A percentile compares a stretch with the other conserved stretches of the same genome.
Evolutionary conservation across 352 stramenopile species (phyloP).

Genomic region (Globisporangium rhizosaccharum): DNA sequence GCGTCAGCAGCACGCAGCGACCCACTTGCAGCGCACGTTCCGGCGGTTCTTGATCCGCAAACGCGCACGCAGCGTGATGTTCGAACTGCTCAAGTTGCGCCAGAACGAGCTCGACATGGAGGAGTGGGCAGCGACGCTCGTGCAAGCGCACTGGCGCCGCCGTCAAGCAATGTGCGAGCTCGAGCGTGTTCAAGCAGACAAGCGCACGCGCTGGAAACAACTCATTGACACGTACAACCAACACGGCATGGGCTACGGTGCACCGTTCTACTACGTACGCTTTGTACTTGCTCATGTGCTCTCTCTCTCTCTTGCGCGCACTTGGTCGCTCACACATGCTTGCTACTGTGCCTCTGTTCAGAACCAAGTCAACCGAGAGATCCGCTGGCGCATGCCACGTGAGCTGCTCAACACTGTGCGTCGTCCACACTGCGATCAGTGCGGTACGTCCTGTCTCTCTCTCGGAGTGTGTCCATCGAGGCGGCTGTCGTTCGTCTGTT

Average conservation of each 20-base stretch:
- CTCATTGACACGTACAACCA: slow-evolving; percentile 84
- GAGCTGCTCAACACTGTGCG: slow-evolving; percentile 79
- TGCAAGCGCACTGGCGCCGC: slow-evolving; percentile 66
- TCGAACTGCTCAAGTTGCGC: slow-evolving; percentile 33
- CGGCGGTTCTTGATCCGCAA: slow-evolving; percentile 40
- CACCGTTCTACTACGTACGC: slow-evolving; percentile 90
- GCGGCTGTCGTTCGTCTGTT: background rate
- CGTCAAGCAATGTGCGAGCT: slow-evolving; percentile 29
- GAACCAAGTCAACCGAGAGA: slow-evolving; percentile 90
- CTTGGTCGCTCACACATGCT: slow-evolving; percentile 1
- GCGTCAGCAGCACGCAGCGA: slow-evolving; percentile 24
- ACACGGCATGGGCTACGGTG: slow-evolving; percentile 54
- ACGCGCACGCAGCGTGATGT: slow-evolving; percentile 37
- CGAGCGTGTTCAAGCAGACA: slow-evolving; percentile 23
- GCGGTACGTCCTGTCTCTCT: slow-evolving; percentile 33
- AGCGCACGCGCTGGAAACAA: slow-evolving; percentile 88
- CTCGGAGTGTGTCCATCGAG: background rate
- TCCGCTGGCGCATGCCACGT: slow-evolving; percentile 87
- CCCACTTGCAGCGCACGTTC: slow-evolving; percentile 41
- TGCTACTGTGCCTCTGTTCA: slow-evolving; percentile 20
- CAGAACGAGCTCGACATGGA: slow-evolving; percentile 54
- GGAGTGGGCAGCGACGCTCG: slow-evolving; percentile 55
- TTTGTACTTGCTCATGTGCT: background rate
- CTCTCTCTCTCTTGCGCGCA: background rate
- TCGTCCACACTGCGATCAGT: slow-evolving; percentile 85